A percentile compares a stretch with the other conserved stretches of the same genome.
phyloP scores from a whole-genome alignment of 2,329 filamentous ascomycete genomes.

The Diaporthe nobilis region DNA sequence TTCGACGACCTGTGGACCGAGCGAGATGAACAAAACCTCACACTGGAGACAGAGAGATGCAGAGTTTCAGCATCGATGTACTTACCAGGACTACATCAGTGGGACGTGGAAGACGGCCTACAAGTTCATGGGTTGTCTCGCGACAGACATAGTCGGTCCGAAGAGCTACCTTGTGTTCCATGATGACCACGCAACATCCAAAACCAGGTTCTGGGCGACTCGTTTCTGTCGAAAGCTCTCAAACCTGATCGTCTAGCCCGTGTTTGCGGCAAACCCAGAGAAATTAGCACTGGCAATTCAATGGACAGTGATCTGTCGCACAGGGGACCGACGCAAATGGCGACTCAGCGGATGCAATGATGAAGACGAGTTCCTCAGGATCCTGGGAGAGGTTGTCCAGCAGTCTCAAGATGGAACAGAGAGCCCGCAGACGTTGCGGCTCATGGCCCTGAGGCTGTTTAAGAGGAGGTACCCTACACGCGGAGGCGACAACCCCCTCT shows the following conservation, averaged over 20 bases:
- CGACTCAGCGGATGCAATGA: background rate
- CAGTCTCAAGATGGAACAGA: background rate
- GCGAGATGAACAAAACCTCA: background rate
- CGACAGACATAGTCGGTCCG: background rate
- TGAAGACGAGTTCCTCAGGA: background rate
- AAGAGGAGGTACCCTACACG: background rate
- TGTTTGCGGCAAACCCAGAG: background rate
- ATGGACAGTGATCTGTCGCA: conserved; percentile 8
- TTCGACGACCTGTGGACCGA: background rate
- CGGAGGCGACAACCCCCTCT: background rate
- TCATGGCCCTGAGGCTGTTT: background rate
- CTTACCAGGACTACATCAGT: background rate
- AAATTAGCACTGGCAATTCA: conserved; percentile 1
- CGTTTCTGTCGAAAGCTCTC: background rate
- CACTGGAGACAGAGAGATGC: background rate
- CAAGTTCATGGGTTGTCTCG: background rate
- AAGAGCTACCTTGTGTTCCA: background rate
- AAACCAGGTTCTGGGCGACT: background rate
- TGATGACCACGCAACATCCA: background rate
- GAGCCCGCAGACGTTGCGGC: background rate
- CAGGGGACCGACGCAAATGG: background rate
- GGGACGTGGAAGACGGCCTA: background rate
- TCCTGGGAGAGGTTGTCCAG: background rate
- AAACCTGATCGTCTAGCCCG: background rate
- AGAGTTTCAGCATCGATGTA: background rate